phyloP scores from a whole-genome alignment of 2,329 filamentous ascomycete genomes.

The Fusarium xyrophilum region DNA sequence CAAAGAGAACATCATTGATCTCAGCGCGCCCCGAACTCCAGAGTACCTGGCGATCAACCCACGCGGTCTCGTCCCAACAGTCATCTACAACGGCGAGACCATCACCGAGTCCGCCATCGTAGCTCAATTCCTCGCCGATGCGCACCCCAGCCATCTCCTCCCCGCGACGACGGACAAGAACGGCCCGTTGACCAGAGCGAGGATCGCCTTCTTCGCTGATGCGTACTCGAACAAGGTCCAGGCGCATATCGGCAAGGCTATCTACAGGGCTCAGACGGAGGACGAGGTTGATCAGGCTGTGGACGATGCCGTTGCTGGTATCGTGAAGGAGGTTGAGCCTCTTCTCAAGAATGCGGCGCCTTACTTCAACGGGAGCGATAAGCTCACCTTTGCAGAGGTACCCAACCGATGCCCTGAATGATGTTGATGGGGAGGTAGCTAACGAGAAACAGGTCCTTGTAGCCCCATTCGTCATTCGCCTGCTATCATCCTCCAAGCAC shows the following conservation, averaged over 20 bases:
- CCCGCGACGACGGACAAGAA: conserved; percentile 60
- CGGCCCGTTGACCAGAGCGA: conserved; percentile 67
- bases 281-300: conserved; percentile 58
- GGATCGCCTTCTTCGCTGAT: conserved; percentile 75
- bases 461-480: conserved; percentile 71
- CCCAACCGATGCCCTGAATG: too few species aligned
- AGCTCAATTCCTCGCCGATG: conserved; percentile 73
- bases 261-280: conserved; percentile 54
- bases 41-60: conserved; percentile 83
- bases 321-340: conserved; percentile 77
- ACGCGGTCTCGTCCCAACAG: conserved; percentile 75
- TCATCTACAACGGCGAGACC: conserved; percentile 71
- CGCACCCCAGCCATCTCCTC: conserved; percentile 71
- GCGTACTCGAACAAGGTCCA: conserved; percentile 68
- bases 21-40: conserved; percentile 69
- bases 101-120: conserved; percentile 78
- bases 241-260: conserved; percentile 52
- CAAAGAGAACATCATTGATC: conserved; percentile 76
- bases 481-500: conserved; percentile 62
- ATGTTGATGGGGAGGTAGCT: not conserved
- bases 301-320: conserved; percentile 59
- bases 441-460: conserved; percentile 58
- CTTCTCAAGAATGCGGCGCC: conserved; percentile 63
- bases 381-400: conserved; percentile 77
- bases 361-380: conserved; percentile 69